Conservation (phyloP, 495 filamentous ascomycete species). For the Penicillium tannophilum region DNA sequence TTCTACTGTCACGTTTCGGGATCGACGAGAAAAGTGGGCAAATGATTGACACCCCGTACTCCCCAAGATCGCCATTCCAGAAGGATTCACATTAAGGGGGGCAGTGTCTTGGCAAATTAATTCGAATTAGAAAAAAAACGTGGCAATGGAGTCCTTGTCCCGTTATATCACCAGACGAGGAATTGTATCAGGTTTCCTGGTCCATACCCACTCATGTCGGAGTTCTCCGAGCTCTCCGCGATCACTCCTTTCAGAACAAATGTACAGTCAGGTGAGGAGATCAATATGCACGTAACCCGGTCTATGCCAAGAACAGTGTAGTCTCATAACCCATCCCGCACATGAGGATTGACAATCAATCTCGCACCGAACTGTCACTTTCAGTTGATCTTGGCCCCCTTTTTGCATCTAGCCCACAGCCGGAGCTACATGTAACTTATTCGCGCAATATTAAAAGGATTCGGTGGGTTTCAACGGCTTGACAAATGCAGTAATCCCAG, state of each 20-base stretch:
- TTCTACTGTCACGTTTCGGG: background rate
- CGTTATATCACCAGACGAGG: too few species aligned
- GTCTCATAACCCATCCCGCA: background rate
- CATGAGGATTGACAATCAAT: background rate
- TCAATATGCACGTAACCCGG: conserved; percentile 6
- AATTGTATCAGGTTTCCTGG: too few species aligned
- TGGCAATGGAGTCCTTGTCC: too few species aligned
- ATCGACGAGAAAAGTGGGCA: background rate
- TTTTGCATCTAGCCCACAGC: background rate
- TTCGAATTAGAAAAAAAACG: too few species aligned
- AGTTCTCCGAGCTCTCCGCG: too few species aligned
- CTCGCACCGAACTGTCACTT: background rate
- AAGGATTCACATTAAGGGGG: conserved; percentile 4
- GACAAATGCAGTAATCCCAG: background rate
- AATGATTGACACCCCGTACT: background rate
- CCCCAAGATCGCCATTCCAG: conserved; percentile 9
- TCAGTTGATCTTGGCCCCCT: background rate
- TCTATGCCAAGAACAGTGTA: background rate
- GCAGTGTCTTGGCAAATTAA: background rate
- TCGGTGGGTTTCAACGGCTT: background rate
- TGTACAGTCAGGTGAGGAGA: conserved; percentile 2
- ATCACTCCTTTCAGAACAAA: too few species aligned
- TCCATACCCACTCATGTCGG: too few species aligned
- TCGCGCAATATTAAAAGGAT: too few species aligned
- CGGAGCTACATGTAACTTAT: too few species aligned